Percentiles rank a stretch among this genome's conserved stretches.
Evolutionary conservation across 805 yeast species (phyloP).

Genomic region (Candida bentonensis): DNA sequence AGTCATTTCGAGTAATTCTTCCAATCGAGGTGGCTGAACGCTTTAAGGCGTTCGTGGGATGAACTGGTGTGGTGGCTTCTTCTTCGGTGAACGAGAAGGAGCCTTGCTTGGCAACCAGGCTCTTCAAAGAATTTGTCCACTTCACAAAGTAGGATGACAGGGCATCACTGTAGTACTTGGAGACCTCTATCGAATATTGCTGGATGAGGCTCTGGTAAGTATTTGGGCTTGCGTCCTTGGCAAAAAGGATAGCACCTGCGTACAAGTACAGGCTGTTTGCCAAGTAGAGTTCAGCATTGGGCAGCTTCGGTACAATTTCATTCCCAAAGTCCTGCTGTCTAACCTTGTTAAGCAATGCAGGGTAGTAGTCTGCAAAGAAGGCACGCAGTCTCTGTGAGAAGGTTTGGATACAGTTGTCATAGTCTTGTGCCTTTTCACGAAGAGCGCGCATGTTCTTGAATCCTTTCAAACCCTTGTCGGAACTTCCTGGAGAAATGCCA

Average conservation of each 20-base stretch:
- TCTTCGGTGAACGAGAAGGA: slow-evolving; percentile 6
- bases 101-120: slow-evolving; percentile 6
- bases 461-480: slow-evolving; percentile 24
- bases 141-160: slow-evolving; percentile 19
- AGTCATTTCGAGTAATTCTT: background rate
- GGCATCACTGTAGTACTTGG: slow-evolving; percentile 23
- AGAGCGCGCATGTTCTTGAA: slow-evolving; percentile 46
- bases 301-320: background rate
- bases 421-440: slow-evolving; percentile 45
- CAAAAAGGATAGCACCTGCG: slow-evolving; percentile 39
- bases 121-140: slow-evolving; percentile 13
- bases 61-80: background rate
- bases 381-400: background rate
- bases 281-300: background rate
- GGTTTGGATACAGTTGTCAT: slow-evolving; percentile 26
- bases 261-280: slow-evolving; percentile 20
- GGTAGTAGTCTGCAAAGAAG: background rate
- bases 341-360: background rate
- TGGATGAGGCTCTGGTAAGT: slow-evolving; percentile 32
- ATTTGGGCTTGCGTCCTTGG: slow-evolving; percentile 39
- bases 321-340: background rate
- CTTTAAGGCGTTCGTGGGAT: background rate
- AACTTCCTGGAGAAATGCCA: slow-evolving; percentile 43
- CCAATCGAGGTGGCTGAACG: background rate
- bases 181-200: slow-evolving; percentile 26